Evolutionary conservation across 2,329 filamentous ascomycete genomes (phyloP).

Genomic region (Leptodontidium sp.): DNA sequence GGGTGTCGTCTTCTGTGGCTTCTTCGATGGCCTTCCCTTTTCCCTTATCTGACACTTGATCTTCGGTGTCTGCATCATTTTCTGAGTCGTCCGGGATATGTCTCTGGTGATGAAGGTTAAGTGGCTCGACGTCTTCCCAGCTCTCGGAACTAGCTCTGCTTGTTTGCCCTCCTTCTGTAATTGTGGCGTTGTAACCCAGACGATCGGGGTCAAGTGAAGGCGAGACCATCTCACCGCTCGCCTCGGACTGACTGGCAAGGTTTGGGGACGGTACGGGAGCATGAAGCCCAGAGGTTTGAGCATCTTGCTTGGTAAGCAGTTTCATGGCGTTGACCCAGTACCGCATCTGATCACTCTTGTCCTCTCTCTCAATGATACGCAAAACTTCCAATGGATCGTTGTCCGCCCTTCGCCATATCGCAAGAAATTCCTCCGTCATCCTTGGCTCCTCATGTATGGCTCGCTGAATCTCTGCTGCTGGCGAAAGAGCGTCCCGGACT

Average conservation of each 20-base stretch:
- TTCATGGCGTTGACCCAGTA: constrained; percentile 66
- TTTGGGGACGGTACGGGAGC: background rate
- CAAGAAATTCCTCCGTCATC: constrained; percentile 55
- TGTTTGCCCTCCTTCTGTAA: background rate
- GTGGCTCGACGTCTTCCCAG: constrained; percentile 37
- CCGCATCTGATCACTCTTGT: constrained; percentile 63
- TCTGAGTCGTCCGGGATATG: background rate
- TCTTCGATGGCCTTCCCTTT: constrained; percentile 31
- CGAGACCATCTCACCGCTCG: background rate
- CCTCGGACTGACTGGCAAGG: background rate
- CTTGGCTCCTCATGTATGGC: constrained; percentile 41
- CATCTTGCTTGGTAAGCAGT: constrained; percentile 24
- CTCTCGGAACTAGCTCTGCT: constrained; percentile 39
- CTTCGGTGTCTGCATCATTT: background rate
- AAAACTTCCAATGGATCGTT: constrained; percentile 67
- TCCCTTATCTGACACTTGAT: constrained; percentile 29
- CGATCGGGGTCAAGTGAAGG: constrained; percentile 28
- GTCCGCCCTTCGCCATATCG: constrained; percentile 65
- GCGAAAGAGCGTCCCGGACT: constrained; percentile 37
- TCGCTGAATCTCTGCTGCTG: constrained; percentile 44
- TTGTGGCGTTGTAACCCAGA: background rate
- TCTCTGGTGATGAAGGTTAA: constrained; percentile 7
- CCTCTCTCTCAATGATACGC: constrained; percentile 67
- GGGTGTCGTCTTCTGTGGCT: constrained; percentile 4
- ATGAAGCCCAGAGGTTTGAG: constrained; percentile 7